phyloP scores from a whole-genome alignment of 2,329 filamentous ascomycete genomes.

The Orbilia javanica region DNA sequence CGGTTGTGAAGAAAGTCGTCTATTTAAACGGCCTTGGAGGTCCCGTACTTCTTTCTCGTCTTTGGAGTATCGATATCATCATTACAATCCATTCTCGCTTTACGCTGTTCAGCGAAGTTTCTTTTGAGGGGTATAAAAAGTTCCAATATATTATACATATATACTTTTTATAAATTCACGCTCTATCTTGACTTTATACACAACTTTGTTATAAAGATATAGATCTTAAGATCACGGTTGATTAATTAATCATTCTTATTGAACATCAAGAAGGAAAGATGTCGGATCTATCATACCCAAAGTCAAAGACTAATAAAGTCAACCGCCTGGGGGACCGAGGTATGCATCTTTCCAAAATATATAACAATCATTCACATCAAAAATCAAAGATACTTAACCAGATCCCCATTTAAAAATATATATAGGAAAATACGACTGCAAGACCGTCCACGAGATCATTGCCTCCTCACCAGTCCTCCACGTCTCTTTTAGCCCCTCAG shows the following conservation, averaged over 20 bases:
- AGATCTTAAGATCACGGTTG: no score
- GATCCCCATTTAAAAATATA: no score
- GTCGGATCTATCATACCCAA: slow-evolving; percentile 73
- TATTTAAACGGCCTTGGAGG: slow-evolving; percentile 11
- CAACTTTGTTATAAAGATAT: no score
- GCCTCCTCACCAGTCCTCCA: slow-evolving; percentile 81
- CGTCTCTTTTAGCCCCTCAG: slow-evolving; percentile 77
- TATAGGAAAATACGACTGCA: slow-evolving; percentile 78
- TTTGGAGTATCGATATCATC: no score
- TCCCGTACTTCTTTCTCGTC: background rate
- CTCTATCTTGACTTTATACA: background rate
- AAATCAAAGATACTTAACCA: no score
- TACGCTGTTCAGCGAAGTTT: slow-evolving; percentile 1
- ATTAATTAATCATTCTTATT: background rate
- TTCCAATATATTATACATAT: background rate
- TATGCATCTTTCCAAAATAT: slow-evolving; percentile 63
- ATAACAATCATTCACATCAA: background rate
- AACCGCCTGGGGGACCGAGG: slow-evolving; percentile 76
- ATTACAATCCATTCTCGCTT: slow-evolving; percentile 40
- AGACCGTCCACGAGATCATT: slow-evolving; percentile 80
- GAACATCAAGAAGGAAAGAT: slow-evolving; percentile 66
- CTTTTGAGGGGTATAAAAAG: background rate
- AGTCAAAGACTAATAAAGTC: slow-evolving; percentile 74
- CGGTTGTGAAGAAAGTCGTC: background rate
- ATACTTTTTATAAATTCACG: no score